A percentile compares a stretch with the other conserved stretches of the same genome.
phyloP scores from a whole-genome alignment of 352 stramenopile genomes.

The Globisporangium heterothallicum region DNA sequence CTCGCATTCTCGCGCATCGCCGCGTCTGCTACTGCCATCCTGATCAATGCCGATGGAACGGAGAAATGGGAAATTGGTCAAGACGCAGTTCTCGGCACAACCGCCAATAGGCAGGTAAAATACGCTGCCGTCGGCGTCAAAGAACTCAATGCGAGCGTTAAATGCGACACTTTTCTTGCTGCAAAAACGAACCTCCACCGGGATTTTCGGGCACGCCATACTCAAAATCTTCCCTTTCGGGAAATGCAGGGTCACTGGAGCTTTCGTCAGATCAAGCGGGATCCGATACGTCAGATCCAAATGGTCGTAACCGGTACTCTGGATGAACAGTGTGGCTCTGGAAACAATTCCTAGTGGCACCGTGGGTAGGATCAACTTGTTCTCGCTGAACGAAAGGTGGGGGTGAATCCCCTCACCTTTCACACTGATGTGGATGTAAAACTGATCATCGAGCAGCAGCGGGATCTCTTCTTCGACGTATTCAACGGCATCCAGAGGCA shows the following conservation, averaged over 20 bases:
- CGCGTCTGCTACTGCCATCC: conserved; percentile 8
- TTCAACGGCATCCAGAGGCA: conserved; percentile 67
- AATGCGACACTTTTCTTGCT: conserved; percentile 88
- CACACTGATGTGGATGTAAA: conserved; percentile 82
- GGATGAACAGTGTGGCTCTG: conserved; percentile 60
- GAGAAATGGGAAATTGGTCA: conserved; percentile 89
- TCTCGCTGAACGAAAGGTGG: conserved; percentile 87
- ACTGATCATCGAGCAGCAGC: conserved; percentile 56
- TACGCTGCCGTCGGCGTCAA: conserved; percentile 84
- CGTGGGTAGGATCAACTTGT: conserved; percentile 81
- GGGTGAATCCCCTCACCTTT: conserved; percentile 87
- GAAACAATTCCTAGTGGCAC: conserved; percentile 85
- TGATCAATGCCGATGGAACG: conserved; percentile 23
- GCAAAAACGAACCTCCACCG: conserved; percentile 80
- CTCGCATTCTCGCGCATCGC: conserved; percentile 1
- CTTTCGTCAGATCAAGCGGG: conserved; percentile 64
- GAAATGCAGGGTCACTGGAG: conserved; percentile 84
- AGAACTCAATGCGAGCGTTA: conserved; percentile 89
- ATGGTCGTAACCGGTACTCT: conserved; percentile 89
- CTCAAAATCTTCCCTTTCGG: conserved; percentile 86
- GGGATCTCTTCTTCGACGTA: conserved; percentile 77
- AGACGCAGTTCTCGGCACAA: conserved; percentile 88
- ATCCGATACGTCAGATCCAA: conserved; percentile 84
- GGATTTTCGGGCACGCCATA: conserved; percentile 71
- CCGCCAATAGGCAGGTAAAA: conserved; percentile 85